Evolutionary conservation across 2,329 filamentous ascomycete genomes (phyloP).

Genomic region (Ciborinia camelliae): DNA sequence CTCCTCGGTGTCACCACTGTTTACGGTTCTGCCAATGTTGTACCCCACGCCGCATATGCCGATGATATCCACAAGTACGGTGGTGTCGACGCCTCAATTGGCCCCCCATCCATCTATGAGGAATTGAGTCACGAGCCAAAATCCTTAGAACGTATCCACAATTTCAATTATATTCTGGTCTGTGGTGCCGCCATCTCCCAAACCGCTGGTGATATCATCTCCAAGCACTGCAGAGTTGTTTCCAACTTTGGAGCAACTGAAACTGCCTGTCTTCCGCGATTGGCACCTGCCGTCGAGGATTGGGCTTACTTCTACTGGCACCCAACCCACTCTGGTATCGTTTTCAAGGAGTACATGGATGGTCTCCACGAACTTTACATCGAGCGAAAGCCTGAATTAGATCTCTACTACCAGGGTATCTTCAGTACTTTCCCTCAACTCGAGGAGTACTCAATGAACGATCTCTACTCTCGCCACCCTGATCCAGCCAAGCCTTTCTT

Average conservation of each 20-base stretch:
- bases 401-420: conserved; percentile 23
- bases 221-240: conserved; percentile 25
- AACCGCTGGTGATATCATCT: conserved; percentile 22
- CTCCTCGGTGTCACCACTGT: conserved; percentile 29
- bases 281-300: conserved; percentile 24
- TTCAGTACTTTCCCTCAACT: conserved; percentile 25
- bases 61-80: conserved; percentile 31
- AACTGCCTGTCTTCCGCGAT: conserved; percentile 23
- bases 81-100: conserved; percentile 29
- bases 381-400: conserved; percentile 20
- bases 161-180: conserved; percentile 25
- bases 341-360: conserved; percentile 21
- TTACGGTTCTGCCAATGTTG: conserved; percentile 26
- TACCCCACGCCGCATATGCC: conserved; percentile 28
- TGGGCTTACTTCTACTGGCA: conserved; percentile 33
- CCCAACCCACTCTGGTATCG: conserved; percentile 23
- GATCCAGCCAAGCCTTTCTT: conserved; percentile 23
- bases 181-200: conserved; percentile 30
- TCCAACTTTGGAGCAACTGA: conserved; percentile 29
- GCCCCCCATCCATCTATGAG: conserved; percentile 27
- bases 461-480: conserved; percentile 24
- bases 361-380: conserved; percentile 23
- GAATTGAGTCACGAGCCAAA: conserved; percentile 25
- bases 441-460: conserved; percentile 25
- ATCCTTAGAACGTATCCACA: conserved; percentile 27